These are phyloP conservation scores for Saccharomyces uvarum DNA, from an alignment of 1,139 yeast genomes.

Conservation along the genomic window DNA sequence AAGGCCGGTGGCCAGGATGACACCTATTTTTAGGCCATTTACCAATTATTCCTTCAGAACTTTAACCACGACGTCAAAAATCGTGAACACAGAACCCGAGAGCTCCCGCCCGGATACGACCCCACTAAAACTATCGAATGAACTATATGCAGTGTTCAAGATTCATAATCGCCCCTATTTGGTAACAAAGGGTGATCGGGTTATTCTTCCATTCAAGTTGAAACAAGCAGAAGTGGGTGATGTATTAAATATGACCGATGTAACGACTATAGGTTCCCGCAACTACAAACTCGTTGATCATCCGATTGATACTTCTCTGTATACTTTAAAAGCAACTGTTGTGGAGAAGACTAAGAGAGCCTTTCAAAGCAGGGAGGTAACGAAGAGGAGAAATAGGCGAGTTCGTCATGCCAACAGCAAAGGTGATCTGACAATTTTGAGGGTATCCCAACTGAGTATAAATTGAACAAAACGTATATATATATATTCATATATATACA, in stretches of 20 bases:
- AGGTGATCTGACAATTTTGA: constrained; percentile 71
- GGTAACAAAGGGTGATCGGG: constrained; percentile 84
- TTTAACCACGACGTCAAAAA: background rate
- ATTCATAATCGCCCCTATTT: constrained; percentile 80
- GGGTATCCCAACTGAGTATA: constrained; percentile 64
- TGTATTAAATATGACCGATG: constrained; percentile 59
- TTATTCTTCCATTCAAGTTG: constrained; percentile 69
- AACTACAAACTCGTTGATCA: constrained; percentile 60
- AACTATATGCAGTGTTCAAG: constrained; percentile 73
- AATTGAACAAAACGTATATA: constrained; percentile 21
- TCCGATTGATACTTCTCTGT: constrained; percentile 47
- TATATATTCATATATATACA: background rate
- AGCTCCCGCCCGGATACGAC: constrained; percentile 34
- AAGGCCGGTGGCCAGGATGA: background rate
- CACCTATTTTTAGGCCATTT: background rate
- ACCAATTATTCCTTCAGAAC: background rate
- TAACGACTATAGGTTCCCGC: constrained; percentile 77
- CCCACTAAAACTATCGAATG: constrained; percentile 58
- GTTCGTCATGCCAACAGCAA: constrained; percentile 71
- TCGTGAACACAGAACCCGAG: background rate
- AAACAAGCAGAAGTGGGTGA: constrained; percentile 78
- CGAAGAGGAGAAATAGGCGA: constrained; percentile 78
- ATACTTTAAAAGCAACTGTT: constrained; percentile 65
- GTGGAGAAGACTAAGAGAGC: constrained; percentile 84
- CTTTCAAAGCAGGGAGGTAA: constrained; percentile 55